Base-by-base conservation (phyloP, 805 yeast genomes). In the Dipodascopsis tothii region DNA sequence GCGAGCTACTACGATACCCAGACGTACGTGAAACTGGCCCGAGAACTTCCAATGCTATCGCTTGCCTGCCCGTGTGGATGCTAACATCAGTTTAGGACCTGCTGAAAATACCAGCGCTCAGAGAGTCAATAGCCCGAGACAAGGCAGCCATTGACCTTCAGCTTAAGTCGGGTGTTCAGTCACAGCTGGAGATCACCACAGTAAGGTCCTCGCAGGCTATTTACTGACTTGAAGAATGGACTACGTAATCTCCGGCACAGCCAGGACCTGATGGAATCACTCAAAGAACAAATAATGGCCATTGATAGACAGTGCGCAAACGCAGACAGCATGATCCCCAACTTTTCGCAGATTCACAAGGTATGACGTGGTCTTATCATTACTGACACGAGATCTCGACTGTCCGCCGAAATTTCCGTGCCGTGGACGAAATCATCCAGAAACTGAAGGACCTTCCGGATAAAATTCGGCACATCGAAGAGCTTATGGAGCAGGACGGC, bases 131-230 rank as follows among this genome's bases (percentile, higher is more conserved):
- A 19, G 54, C 46, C 33, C 61, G 68, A 51, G 95, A 90, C 57
- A 84, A 84, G 60, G 71, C 81, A 0, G 72, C 82, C 2, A 68
- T 86, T 9, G 95, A 85, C 54, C 69, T 80, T 38, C 90, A 86
- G 58, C 67, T 90, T 51, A 77, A 75, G 55, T 65, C 81, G 33
- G 82, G 81, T 40, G 75, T 85, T n/a, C 77, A 75, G 57, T 71
- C 71, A 33, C 85, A 79, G 52, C 73, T 77, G 45, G 78, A 75
- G 36, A 64, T 74, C 5, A 73, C 83, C 1, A 63, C 75, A 51
- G 66, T 53, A 21, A 37, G 41, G 6, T 17, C 17, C 33, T 14
- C 11, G 30, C 28, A 16, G 7, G 7, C 6, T 20, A 17, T 7
- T n/a, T 17, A 27, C 34, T 35, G 32, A 35, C 34, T 16, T 11